Percentiles rank a stretch among this genome's conserved stretches.
These are phyloP conservation scores for Fusarium udum DNA, from an alignment of 2,329 filamentous ascomycete species.

Conservation along the genomic window DNA sequence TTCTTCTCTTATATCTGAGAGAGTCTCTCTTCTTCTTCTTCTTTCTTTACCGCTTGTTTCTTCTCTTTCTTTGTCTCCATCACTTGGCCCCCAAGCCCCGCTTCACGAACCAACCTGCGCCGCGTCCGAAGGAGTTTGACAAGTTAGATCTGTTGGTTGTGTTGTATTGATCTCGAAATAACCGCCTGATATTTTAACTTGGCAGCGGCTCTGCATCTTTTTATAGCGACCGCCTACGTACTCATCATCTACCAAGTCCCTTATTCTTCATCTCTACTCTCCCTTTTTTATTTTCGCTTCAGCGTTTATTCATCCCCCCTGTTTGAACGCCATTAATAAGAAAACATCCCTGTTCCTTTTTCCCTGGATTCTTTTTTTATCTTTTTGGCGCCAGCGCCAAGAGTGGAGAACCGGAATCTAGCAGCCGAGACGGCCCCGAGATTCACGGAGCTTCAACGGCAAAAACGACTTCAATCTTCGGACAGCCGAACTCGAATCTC, in stretches of 20 bases:
- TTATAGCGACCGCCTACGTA: not conserved
- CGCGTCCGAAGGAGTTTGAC: conserved; percentile 14
- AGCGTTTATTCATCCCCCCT: conserved; percentile 12
- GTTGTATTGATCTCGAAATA: conserved; percentile 20
- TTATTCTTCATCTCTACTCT: not conserved
- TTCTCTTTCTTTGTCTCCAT: not conserved
- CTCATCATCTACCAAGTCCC: not conserved
- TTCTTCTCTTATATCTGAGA: not conserved
- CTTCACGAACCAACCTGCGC: conserved; percentile 30
- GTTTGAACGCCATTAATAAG: conserved; percentile 15
- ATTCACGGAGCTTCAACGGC: conserved; percentile 40
- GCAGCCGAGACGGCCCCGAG: conserved; percentile 43
- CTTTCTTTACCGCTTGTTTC: not conserved
- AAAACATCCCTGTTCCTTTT: conserved; percentile 17
- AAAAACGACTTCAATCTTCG: conserved; percentile 19
- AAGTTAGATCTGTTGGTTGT: conserved; percentile 13
- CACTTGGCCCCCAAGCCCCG: conserved; percentile 31
- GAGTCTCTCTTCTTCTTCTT: not conserved
- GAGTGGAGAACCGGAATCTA: conserved; percentile 41
- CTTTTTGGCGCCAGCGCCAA: conserved; percentile 27
- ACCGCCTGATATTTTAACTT: conserved; percentile 15
- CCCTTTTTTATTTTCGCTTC: not conserved
- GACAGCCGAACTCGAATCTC: not conserved
- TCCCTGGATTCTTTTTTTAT: conserved; percentile 9
- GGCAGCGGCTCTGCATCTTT: conserved; percentile 10